phyloP scores from a whole-genome alignment of 768 basidiomycete genomes.

The Pluteus cervinus region DNA sequence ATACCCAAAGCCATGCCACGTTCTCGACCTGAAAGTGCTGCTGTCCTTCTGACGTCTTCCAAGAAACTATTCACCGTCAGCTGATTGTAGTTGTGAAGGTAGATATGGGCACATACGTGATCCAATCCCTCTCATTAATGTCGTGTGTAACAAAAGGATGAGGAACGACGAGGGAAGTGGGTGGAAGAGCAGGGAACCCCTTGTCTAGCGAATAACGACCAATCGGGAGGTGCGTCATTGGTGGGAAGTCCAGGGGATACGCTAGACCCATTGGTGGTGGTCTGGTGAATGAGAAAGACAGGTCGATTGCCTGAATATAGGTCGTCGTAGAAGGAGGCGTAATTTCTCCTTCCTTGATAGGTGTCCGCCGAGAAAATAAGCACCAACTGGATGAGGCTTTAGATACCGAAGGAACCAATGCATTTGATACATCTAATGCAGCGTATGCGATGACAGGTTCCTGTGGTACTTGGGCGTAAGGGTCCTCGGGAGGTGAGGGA shows the following conservation, averaged over 20 bases:
- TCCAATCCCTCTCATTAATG: slow-evolving; percentile 4
- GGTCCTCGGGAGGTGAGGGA: too few species aligned
- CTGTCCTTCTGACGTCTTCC: neutral
- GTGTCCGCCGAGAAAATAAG: too few species aligned
- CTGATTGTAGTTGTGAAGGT: slow-evolving; percentile 4
- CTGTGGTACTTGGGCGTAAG: too few species aligned
- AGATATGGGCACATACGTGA: neutral
- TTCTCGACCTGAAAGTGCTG: neutral
- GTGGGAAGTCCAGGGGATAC: neutral
- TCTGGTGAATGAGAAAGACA: slow-evolving; percentile 1
- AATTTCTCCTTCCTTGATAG: too few species aligned
- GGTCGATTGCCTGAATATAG: too few species aligned
- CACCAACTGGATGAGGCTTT: too few species aligned
- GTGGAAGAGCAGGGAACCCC: slow-evolving; percentile 1
- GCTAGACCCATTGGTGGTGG: neutral
- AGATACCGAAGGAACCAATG: too few species aligned
- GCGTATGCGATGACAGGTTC: too few species aligned
- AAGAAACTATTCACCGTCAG: slow-evolving; percentile 1
- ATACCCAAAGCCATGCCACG: slow-evolving; percentile 3
- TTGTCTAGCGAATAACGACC: slow-evolving; percentile 4
- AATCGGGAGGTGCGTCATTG: neutral
- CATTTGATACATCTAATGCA: too few species aligned
- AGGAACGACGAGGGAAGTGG: neutral
- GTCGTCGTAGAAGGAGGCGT: too few species aligned
- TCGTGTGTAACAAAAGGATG: slow-evolving; percentile 6